Conservation (phyloP, 805 yeast species). For the Saturnispora ahearnii region DNA sequence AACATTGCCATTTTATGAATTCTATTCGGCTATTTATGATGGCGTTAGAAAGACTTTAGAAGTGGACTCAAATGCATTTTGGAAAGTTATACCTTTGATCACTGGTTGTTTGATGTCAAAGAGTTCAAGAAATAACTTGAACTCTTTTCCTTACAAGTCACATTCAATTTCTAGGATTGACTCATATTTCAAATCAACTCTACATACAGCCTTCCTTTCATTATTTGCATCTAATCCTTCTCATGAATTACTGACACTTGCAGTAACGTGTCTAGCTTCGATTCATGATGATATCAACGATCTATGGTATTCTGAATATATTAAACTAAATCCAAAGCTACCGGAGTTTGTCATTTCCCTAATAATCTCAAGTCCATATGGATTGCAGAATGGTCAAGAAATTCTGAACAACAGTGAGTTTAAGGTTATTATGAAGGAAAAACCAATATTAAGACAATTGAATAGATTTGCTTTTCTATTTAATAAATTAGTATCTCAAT, state of each 20-base stretch:
- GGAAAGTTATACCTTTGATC: slow-evolving; percentile 42
- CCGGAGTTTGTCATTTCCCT: slow-evolving; percentile 14
- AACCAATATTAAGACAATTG: slow-evolving; percentile 40
- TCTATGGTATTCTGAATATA: slow-evolving; percentile 4
- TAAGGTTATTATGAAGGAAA: slow-evolving; percentile 4
- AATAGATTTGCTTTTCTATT: slow-evolving; percentile 39
- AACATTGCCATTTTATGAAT: slow-evolving; percentile 35
- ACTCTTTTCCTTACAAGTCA: slow-evolving; percentile 21
- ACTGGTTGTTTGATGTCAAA: slow-evolving; percentile 37
- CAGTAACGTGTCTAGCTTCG: slow-evolving; percentile 11
- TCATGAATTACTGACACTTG: slow-evolving; percentile 12
- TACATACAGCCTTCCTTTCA: not conserved
- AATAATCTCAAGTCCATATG: slow-evolving; percentile 18
- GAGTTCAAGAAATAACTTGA: slow-evolving; percentile 18
- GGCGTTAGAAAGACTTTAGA: slow-evolving; percentile 1
- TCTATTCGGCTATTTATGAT: slow-evolving; percentile 26
- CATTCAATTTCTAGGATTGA: slow-evolving; percentile 20
- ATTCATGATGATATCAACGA: slow-evolving; percentile 12
- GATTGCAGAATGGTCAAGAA: slow-evolving; percentile 17
- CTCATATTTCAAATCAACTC: not conserved
- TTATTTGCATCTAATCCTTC: not conserved
- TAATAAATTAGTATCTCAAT: slow-evolving; percentile 14
- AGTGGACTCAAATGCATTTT: slow-evolving; percentile 19
- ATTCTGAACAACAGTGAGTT: not conserved
- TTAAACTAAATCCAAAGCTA: slow-evolving; percentile 13